Evolutionary conservation across 192 early-diverging fungal genomes (phyloP).

Genomic region (Entomortierella beljakovae): DNA sequence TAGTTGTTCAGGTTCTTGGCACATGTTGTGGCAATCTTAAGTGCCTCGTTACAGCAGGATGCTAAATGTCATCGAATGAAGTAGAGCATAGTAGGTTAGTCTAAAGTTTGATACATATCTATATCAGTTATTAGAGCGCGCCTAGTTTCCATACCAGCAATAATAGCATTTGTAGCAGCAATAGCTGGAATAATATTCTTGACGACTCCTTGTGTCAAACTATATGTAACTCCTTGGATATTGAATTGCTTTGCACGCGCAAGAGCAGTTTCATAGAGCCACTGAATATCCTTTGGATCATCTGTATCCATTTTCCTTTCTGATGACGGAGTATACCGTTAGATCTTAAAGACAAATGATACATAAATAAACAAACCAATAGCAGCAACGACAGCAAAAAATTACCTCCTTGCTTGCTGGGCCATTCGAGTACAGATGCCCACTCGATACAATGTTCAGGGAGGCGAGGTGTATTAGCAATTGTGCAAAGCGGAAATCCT

Average conservation of each 20-base stretch:
- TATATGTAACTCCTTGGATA: constrained; percentile 90
- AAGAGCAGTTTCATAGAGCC: constrained; percentile 76
- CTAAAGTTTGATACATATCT: neutral
- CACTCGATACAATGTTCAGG: constrained; percentile 99
- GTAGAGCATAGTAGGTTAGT: neutral
- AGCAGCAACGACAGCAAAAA: neutral
- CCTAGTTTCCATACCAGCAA: constrained; percentile 59
- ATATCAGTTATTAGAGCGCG: neutral
- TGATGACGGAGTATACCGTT: constrained; percentile 2
- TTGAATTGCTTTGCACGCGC: constrained; percentile 82
- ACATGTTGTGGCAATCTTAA: constrained; percentile 88
- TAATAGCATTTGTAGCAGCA: constrained; percentile 89
- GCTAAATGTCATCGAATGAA: constrained; percentile 72
- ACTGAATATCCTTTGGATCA: constrained; percentile 80
- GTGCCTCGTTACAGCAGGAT: constrained; percentile 93
- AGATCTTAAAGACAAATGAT: neutral
- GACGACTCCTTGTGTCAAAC: constrained; percentile 95
- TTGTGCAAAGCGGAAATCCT: constrained; percentile 97
- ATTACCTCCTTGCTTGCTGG: constrained; percentile 78
- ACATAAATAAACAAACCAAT: neutral
- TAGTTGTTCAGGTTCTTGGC: constrained; percentile 90
- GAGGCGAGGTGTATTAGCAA: constrained; percentile 96
- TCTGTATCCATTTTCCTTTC: constrained; percentile 81
- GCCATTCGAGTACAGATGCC: constrained; percentile 95
- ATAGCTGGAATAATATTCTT: constrained; percentile 99